phyloP scores from a whole-genome alignment of 441 rosid species.

The Dalechampia spathulata region DNA sequence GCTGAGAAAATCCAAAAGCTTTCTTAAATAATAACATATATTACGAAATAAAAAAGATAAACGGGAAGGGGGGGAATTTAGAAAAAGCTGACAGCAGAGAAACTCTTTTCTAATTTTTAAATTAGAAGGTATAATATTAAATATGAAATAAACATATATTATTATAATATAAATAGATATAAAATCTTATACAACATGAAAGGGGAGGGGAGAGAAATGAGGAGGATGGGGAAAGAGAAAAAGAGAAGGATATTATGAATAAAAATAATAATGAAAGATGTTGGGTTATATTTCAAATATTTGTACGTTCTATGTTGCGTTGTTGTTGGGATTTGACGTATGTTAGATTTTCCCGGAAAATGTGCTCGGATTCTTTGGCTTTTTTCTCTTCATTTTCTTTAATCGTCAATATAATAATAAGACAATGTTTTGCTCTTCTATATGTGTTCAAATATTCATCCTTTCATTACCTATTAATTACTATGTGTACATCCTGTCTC shows the following conservation, averaged over 20 bases:
- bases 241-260: too few relatives aligned
- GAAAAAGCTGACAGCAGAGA: conserved; percentile 18
- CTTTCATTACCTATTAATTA: too few relatives aligned
- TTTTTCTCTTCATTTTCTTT: background rate
- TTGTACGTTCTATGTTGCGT: background rate
- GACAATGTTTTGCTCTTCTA: too few relatives aligned
- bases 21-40: background rate
- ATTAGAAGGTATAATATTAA: background rate
- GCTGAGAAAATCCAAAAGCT: conserved; percentile 8
- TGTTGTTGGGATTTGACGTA: background rate
- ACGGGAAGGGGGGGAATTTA: background rate
- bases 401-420: too few relatives aligned
- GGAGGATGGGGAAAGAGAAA: too few relatives aligned
- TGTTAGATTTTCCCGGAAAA: background rate
- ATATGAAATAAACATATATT: too few relatives aligned
- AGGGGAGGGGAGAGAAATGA: too few relatives aligned
- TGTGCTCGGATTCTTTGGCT: background rate
- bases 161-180: too few relatives aligned
- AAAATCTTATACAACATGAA: too few relatives aligned
- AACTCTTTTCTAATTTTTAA: background rate
- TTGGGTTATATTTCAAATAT: background rate
- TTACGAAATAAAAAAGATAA: background rate
- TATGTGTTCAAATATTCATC: too few relatives aligned
- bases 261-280: background rate
- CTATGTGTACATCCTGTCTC: too few relatives aligned